These are phyloP conservation scores for Lanmaoa pseudosensibilis DNA, from an alignment of 768 basidiomycete species.

Conservation along the genomic window DNA sequence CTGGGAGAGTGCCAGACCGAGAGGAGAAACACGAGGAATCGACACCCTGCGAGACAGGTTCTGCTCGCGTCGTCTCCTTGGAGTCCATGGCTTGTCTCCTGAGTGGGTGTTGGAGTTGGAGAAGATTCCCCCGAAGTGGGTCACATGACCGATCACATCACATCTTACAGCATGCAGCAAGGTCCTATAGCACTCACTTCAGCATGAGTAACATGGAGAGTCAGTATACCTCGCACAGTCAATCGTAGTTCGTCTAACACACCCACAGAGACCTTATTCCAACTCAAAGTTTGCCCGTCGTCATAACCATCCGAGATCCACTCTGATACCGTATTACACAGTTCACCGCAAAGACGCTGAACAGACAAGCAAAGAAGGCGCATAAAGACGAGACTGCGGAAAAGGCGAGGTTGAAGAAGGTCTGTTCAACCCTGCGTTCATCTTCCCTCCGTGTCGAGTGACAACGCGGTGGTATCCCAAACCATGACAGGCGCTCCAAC, in stretches of 20 bases:
- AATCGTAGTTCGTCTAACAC: not conserved
- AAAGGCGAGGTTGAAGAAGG: constrained; percentile 93
- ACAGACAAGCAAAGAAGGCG: constrained; percentile 94
- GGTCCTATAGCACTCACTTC: constrained; percentile 1
- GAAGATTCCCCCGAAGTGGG: not conserved
- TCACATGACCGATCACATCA: constrained; percentile 12
- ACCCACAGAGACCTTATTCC: constrained; percentile 88
- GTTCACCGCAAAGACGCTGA: constrained; percentile 98
- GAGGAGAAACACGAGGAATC: not conserved
- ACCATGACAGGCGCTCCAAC: constrained; percentile 76
- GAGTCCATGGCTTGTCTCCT: constrained; percentile 4
- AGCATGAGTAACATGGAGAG: constrained; percentile 87
- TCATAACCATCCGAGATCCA: constrained; percentile 8
- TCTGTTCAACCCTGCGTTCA: constrained; percentile 28
- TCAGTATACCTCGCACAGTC: constrained; percentile 40
- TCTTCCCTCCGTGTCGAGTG: not conserved
- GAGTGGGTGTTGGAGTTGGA: not conserved
- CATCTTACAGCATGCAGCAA: not conserved
- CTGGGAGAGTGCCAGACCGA: not conserved
- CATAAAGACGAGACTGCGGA: constrained; percentile 92
- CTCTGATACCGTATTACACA: constrained; percentile 34
- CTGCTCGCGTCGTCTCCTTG: not conserved
- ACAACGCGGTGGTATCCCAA: not conserved
- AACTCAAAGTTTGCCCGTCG: constrained; percentile 76
- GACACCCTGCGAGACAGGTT: not conserved